Conservation (phyloP, 768 basidiomycete genomes). For the Mycena galopus region DNA sequence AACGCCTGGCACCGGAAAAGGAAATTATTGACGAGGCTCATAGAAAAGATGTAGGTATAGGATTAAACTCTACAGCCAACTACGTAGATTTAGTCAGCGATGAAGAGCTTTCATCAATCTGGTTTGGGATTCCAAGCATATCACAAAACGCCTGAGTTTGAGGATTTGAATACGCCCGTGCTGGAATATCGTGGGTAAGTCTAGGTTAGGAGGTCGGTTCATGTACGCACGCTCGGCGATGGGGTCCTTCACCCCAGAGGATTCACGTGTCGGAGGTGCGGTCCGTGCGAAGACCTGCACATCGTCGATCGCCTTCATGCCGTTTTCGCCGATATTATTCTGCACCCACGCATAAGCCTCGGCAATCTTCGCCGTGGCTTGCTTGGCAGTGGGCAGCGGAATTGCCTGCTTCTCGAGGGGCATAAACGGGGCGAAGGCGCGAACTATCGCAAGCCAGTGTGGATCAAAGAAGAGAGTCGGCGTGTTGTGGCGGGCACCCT, state of each 20-base stretch:
- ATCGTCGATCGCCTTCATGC: conserved; percentile 58
- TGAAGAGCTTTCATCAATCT: conserved; percentile 45
- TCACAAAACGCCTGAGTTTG: conserved; percentile 90
- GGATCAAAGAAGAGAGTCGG: conserved; percentile 80
- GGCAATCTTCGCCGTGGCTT: conserved; percentile 66
- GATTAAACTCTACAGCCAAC: background rate
- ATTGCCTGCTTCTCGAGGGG: conserved; percentile 64
- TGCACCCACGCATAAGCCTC: conserved; percentile 78
- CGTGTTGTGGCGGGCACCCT: conserved; percentile 21
- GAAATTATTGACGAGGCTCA: background rate
- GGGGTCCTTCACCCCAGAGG: conserved; percentile 52
- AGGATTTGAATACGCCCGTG: conserved; percentile 85
- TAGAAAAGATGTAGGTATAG: no score
- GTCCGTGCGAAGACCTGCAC: conserved; percentile 69
- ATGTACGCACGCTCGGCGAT: conserved; percentile 49
- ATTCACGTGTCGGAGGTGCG: conserved; percentile 72
- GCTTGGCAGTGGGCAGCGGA: conserved; percentile 70
- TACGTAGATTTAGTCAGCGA: background rate
- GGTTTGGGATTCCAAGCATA: conserved; percentile 85
- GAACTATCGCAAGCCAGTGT: conserved; percentile 94
- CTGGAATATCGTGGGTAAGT: conserved; percentile 54
- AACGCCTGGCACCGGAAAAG: background rate
- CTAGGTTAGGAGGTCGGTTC: conserved; percentile 46
- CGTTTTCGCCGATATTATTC: conserved; percentile 60
- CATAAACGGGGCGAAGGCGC: conserved; percentile 87